Percentiles rank a stretch among this genome's conserved stretches.
Evolutionary conservation across 768 basidiomycete species (phyloP).

Genomic region (Cubamyces sp.): DNA sequence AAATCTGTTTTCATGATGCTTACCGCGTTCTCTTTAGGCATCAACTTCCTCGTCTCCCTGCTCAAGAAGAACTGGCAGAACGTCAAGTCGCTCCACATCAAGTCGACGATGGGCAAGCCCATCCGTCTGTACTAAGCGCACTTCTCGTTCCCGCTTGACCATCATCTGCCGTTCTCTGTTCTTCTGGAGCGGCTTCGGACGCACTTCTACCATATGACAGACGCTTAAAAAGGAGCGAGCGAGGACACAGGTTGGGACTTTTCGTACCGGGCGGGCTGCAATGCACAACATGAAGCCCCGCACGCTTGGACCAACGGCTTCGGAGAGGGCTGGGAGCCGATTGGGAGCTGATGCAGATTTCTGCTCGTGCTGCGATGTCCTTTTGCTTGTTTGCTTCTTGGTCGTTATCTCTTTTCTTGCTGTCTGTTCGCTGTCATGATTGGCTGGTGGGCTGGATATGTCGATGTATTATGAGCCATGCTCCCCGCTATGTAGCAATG

Average conservation of each 20-base stretch:
- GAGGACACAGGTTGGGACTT: slow-evolving; percentile 6
- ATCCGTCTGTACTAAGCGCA: slow-evolving; percentile 82
- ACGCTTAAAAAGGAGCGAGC: background rate
- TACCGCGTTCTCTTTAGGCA: slow-evolving; percentile 54
- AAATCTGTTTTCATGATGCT: background rate
- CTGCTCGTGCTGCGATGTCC: slow-evolving; percentile 27
- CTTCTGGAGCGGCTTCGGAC: slow-evolving; percentile 9
- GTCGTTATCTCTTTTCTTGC: slow-evolving; percentile 2
- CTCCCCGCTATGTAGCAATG: slow-evolving; percentile 24
- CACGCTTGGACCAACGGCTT: slow-evolving; percentile 98
- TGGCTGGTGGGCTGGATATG: slow-evolving; percentile 9
- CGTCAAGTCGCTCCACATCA: slow-evolving; percentile 98
- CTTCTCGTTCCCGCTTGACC: slow-evolving; percentile 5
- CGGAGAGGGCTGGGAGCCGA: slow-evolving; percentile 64
- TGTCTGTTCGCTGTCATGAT: slow-evolving; percentile 8
- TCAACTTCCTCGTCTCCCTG: slow-evolving; percentile 99
- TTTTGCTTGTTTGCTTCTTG: slow-evolving; percentile 12
- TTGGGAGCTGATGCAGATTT: slow-evolving; percentile 82
- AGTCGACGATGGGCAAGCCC: slow-evolving; percentile 99
- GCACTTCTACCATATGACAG: background rate
- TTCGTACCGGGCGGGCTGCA: slow-evolving; percentile 42
- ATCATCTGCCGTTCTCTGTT: slow-evolving; percentile 1
- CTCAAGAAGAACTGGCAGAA: slow-evolving; percentile 99
- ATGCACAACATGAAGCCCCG: slow-evolving; percentile 96
- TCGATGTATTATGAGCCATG: slow-evolving; percentile 20